Evolutionary conservation across 2,329 filamentous ascomycete genomes (phyloP).

Genomic region (Fusarium oxysporum): DNA sequence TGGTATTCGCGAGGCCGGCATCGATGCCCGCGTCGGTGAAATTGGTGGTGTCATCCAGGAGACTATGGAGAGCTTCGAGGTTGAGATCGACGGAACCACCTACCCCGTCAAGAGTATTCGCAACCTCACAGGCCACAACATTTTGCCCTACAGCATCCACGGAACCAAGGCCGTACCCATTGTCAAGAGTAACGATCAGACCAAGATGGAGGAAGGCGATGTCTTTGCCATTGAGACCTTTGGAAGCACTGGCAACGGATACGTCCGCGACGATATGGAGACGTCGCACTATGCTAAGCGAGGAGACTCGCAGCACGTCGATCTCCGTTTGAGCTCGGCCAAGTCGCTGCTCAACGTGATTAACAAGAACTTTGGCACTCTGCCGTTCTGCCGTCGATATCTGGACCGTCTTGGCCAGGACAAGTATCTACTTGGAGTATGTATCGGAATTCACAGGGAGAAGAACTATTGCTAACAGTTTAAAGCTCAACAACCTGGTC

Average conservation of each 20-base stretch:
- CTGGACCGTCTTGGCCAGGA: slow-evolving; percentile 93
- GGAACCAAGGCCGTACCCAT: slow-evolving; percentile 94
- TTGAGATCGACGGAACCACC: slow-evolving; percentile 82
- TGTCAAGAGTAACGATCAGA: slow-evolving; percentile 86
- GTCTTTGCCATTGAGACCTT: slow-evolving; percentile 97
- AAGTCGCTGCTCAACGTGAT: slow-evolving; percentile 89
- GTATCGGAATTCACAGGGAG: slow-evolving; percentile 42
- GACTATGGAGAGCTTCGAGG: slow-evolving; percentile 92
- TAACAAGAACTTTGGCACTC: slow-evolving; percentile 94
- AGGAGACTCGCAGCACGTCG: slow-evolving; percentile 78
- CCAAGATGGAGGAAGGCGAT: slow-evolving; percentile 98
- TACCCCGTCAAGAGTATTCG: slow-evolving; percentile 87
- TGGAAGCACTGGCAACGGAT: slow-evolving; percentile 90
- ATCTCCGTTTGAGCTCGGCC: slow-evolving; percentile 82
- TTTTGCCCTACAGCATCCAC: slow-evolving; percentile 89
- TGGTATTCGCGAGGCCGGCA: slow-evolving; percentile 85
- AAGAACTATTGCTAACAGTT: slow-evolving; percentile 8
- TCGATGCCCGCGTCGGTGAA: slow-evolving; percentile 89
- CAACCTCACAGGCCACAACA: slow-evolving; percentile 91
- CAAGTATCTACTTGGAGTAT: slow-evolving; percentile 89
- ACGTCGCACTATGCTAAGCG: slow-evolving; percentile 88
- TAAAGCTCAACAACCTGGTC: slow-evolving; percentile 85
- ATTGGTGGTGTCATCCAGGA: slow-evolving; percentile 88
- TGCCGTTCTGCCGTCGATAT: slow-evolving; percentile 92
- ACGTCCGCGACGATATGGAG: slow-evolving; percentile 89